These are phyloP conservation scores for Galeopsis tetrahit DNA, from an alignment of 257 asterid species.

Conservation along the genomic window DNA sequence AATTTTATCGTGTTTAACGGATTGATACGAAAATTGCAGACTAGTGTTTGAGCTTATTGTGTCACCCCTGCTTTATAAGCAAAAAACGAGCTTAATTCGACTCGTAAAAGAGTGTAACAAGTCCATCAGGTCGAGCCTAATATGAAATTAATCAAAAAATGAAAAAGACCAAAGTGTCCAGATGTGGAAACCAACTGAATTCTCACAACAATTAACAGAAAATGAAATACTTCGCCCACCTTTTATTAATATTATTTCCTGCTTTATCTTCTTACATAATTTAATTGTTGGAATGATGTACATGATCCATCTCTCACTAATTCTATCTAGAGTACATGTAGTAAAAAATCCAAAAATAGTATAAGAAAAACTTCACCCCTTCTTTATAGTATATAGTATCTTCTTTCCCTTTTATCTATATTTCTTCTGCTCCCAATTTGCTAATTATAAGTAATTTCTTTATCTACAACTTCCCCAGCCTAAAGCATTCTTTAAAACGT, in stretches of 20 bases:
- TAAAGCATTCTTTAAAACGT: not conserved
- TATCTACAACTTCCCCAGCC: slow-evolving; percentile 42
- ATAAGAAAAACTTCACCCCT: slow-evolving; percentile 14
- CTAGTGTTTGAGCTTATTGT: too few relatives aligned
- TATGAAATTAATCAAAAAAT: too few relatives aligned
- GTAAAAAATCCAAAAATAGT: slow-evolving; percentile 13
- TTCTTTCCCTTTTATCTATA: slow-evolving; percentile 33
- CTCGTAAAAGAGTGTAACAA: too few relatives aligned
- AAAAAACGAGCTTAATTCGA: too few relatives aligned
- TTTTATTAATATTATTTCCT: slow-evolving; percentile 32
- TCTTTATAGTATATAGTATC: slow-evolving; percentile 28
- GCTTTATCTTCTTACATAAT: slow-evolving; percentile 29
- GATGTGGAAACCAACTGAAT: not conserved
- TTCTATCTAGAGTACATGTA: slow-evolving; percentile 36
- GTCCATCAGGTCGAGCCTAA: too few relatives aligned
- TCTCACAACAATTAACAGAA: not conserved
- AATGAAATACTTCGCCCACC: slow-evolving; percentile 30
- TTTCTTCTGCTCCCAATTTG: slow-evolving; percentile 32
- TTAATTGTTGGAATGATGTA: slow-evolving; percentile 38
- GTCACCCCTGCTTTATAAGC: too few relatives aligned
- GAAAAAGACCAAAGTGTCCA: not conserved
- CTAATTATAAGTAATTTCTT: slow-evolving; percentile 34
- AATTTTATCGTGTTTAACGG: too few relatives aligned
- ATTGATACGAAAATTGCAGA: too few relatives aligned
- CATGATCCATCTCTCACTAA: slow-evolving; percentile 31